Evolutionary conservation across 1,284 basidiomycete species (phyloP).

Genomic region (Omphalotus olearius): DNA sequence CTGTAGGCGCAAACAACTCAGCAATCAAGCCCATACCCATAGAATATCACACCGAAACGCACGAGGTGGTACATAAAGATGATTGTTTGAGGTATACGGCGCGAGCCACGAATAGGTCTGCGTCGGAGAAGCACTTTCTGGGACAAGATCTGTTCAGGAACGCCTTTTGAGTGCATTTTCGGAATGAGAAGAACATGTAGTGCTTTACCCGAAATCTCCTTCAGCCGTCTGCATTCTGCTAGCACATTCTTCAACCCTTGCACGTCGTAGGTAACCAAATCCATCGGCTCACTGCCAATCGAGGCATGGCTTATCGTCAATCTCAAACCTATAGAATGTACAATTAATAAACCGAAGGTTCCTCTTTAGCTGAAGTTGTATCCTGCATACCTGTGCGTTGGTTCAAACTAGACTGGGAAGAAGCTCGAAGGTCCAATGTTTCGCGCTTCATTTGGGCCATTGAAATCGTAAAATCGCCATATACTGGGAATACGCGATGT

Average conservation of each 20-base stretch:
- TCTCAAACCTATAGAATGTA: conserved; percentile 32
- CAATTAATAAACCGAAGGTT: neutral
- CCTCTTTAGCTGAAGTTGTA: neutral
- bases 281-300: conserved; percentile 28
- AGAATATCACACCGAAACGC: conserved; percentile 16
- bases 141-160: conserved; percentile 10
- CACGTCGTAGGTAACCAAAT: conserved; percentile 43
- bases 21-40: neutral
- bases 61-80: conserved; percentile 23
- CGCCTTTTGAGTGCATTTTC: neutral
- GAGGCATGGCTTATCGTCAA: conserved; percentile 37
- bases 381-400: conserved; percentile 25
- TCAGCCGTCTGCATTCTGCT: conserved; percentile 46
- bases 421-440: conserved; percentile 23
- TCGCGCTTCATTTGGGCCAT: conserved; percentile 44
- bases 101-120: conserved; percentile 34
- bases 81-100: conserved; percentile 24
- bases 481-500: conserved; percentile 46
- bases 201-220: conserved; percentile 32
- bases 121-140: conserved; percentile 10
- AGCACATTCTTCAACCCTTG: conserved; percentile 40
- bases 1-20: neutral
- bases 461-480: conserved; percentile 44
- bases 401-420: conserved; percentile 19
- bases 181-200: neutral